Base-by-base conservation (phyloP, 1,284 basidiomycete species). In the Apiotrichum siamense region DNA sequence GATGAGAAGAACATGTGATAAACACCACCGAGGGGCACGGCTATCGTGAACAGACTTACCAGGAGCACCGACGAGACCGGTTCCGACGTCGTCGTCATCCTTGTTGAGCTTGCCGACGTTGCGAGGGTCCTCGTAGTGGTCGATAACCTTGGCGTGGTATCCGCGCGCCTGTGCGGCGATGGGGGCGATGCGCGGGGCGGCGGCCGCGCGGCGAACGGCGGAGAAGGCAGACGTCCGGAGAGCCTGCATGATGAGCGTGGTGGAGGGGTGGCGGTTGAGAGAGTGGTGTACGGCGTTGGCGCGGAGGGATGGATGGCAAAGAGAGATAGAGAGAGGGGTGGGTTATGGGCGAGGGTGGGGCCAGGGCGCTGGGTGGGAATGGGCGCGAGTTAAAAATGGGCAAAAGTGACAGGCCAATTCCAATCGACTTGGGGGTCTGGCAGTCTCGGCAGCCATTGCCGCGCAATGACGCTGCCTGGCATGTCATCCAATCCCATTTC, bases 131-230 rank as follows among this genome's bases (percentile, higher is more conserved):
- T 94, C 90, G 75, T 96, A 97, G 77, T 96, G 92, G 48, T 89
- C 88, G 62, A 94, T 92, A 55, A 94, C 90, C 69, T 92, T 93
- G 72, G 90, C 88, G 69, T 94, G 90, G 73, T 94, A 94, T 63
- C 90, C 82, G 59, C 59, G 57, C 13, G 42, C 50, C 12, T 52
- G 25, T 17, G 55, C 39, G 39, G 58, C 54, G 40, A 27, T 32
- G 33, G 35, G 27, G 36, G 35, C 39, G 33, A 33, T 29, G 18
- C n/a, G 38, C 11, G 52, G 53, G n/a, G 59, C 44, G 35, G 55
- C 41, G 11, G 62, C 52, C 13, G 56, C 52, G 49, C 61, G 57
- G 10, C 62, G 63, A 24, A 60, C 57, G 15, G 64, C 65, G 20
- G 65, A 63, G 42, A 64, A 25, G 15, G 57, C 48, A n/a, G 62